These are phyloP conservation scores for Entoloma clypeatum DNA, from an alignment of 1,284 basidiomycete species.

Conservation along the genomic window DNA sequence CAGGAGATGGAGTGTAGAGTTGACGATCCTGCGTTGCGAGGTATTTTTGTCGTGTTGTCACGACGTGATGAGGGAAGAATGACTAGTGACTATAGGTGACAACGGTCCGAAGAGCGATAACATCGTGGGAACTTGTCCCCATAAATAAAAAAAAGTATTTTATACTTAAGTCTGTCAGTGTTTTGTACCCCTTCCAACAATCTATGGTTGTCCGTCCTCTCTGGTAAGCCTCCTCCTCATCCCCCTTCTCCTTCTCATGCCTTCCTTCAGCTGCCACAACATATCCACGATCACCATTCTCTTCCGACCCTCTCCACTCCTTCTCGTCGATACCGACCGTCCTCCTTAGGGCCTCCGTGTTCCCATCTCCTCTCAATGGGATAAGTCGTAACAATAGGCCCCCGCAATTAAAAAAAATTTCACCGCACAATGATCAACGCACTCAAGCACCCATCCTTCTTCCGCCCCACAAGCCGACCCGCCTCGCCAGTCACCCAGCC, in stretches of 20 bases:
- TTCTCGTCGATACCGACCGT: slow-evolving; percentile 65
- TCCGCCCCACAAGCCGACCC: slow-evolving; percentile 61
- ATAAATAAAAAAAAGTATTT: no score
- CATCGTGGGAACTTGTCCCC: no score
- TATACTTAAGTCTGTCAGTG: neutral
- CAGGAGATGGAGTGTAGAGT: no score
- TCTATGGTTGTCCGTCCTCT: slow-evolving; percentile 49
- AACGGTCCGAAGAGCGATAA: no score
- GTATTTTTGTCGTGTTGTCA: no score
- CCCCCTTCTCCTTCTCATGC: slow-evolving; percentile 7
- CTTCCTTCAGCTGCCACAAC: slow-evolving; percentile 36
- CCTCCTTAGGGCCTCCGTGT: slow-evolving; percentile 58
- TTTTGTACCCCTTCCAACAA: slow-evolving; percentile 22
- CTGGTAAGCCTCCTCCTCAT: slow-evolving; percentile 27
- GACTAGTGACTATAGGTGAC: no score
- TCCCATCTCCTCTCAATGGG: slow-evolving; percentile 46
- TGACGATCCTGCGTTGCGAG: no score
- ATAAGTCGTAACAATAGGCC: no score
- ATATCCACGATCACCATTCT: slow-evolving; percentile 58
- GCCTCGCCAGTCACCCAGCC: slow-evolving; percentile 43
- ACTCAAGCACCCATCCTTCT: slow-evolving; percentile 63
- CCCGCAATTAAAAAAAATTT: no score
- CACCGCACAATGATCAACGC: slow-evolving; percentile 55
- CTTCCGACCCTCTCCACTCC: slow-evolving; percentile 58
- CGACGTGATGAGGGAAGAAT: no score